Base-by-base conservation (phyloP, 805 yeast genomes). In the Zygosaccharomyces kombuchaensis region DNA sequence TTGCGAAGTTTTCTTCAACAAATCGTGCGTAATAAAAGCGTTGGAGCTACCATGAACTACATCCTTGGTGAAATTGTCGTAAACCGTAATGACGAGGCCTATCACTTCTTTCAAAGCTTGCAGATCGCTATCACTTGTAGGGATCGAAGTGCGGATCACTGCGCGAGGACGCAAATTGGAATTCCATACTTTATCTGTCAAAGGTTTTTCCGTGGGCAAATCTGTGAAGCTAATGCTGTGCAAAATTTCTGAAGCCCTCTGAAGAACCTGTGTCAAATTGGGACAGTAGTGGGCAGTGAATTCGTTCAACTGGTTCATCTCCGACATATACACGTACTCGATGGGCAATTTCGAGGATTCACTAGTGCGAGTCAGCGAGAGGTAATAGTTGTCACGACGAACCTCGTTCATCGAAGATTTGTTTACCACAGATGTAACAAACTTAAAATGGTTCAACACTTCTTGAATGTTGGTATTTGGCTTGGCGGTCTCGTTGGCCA, bases 271-370 rank as follows among this genome's bases (percentile, higher is more conserved):
- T 23, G 70, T 67, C 43, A 82, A 62, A 38, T 74, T 73, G n/a
- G 53, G 46, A n/a, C 51, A 50, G 62, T 71, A 53, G 43, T 80
- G 74, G 54, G 76, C 73, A 43, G 86, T 69, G 47, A 78, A 70
- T 4, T 80, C 87, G 54, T 83, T 88, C 70, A 87, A 74, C 64
- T 91, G 98, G 50, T 81, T 75, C 46, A 80, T 80, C 73, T 93
- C 99, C 56, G 85, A 74, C 98, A 93, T 90, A 69, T 79, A 87
- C 22, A 87, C 96, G 60, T 76, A 86, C 52, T 84, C 80, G 36
- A 69, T 57, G 29, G 96, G 96, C 56, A 91, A 72, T 54, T 77
- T 74, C 22, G 75, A 63, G 21, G 84, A 80, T 62, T 88, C 95
- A 34, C 83, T 57, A 34, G 96, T 87, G 56, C 80, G 86, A 53